These are phyloP conservation scores for Bjerkandera adusta DNA, from an alignment of 1,284 basidiomycete genomes.

Conservation along the genomic window DNA sequence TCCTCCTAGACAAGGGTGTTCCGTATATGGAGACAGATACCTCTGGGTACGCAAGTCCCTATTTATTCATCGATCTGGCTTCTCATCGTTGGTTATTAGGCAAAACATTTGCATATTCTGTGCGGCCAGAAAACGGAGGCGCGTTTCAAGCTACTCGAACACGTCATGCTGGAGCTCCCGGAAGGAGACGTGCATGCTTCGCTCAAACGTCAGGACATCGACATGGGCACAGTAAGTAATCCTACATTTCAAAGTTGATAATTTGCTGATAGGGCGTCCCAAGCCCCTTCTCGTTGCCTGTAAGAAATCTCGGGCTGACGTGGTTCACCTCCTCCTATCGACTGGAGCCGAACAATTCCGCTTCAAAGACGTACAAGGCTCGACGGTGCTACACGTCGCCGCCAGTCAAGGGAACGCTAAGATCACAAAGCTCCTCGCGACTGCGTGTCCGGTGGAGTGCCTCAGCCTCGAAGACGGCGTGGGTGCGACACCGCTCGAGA, in stretches of 20 bases:
- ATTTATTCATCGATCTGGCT: background rate
- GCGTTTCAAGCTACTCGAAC: slow-evolving; percentile 32
- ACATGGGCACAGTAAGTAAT: too few relatives aligned
- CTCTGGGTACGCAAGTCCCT: slow-evolving; percentile 36
- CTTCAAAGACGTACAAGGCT: slow-evolving; percentile 41
- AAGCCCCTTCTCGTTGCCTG: slow-evolving; percentile 54
- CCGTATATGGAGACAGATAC: slow-evolving; percentile 42
- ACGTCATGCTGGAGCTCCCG: slow-evolving; percentile 48
- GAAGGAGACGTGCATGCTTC: too few relatives aligned
- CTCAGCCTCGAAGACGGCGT: slow-evolving; percentile 51
- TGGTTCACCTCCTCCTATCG: slow-evolving; percentile 35
- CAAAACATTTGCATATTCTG: slow-evolving; percentile 57
- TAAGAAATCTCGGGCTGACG: slow-evolving; percentile 25
- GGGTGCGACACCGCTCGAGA: slow-evolving; percentile 51
- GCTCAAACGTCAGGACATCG: too few relatives aligned
- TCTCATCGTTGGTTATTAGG: slow-evolving; percentile 27
- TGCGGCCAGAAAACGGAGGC: slow-evolving; percentile 28
- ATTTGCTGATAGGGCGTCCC: too few relatives aligned
- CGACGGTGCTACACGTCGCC: slow-evolving; percentile 47
- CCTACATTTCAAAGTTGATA: too few relatives aligned
- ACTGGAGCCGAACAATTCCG: slow-evolving; percentile 34
- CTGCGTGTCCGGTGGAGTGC: slow-evolving; percentile 34
- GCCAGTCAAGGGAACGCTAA: slow-evolving; percentile 30
- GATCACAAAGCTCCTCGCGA: slow-evolving; percentile 38
- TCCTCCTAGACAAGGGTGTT: slow-evolving; percentile 44